Conservation (phyloP, 148 eudicot species). For the Cornus florida region DNA sequence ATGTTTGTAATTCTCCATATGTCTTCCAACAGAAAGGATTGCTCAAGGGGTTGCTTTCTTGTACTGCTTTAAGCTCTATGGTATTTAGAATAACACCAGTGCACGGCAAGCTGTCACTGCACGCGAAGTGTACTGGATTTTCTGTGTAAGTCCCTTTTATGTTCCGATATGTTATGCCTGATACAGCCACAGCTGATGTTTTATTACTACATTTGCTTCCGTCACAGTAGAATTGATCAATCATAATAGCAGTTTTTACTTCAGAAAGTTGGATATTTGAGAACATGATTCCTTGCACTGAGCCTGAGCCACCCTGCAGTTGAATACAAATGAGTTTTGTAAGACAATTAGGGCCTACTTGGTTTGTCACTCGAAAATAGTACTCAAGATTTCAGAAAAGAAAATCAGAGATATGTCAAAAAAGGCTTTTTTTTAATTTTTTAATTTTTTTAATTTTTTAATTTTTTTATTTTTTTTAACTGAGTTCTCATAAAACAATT, state of each 20-base stretch:
- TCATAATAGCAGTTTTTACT: slow-evolving; percentile 25
- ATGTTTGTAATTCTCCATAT: neutral
- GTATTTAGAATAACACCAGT: slow-evolving; percentile 13
- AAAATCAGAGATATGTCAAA: no score
- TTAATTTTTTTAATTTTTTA: no score
- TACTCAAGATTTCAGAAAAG: no score
- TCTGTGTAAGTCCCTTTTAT: slow-evolving; percentile 30
- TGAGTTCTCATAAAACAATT: no score
- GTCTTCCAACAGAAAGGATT: neutral
- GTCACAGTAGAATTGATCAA: slow-evolving; percentile 34
- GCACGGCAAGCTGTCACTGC: slow-evolving; percentile 28
- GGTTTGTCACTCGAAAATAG: no score
- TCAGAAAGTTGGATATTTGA: slow-evolving; percentile 33
- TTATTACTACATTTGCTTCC: slow-evolving; percentile 17
- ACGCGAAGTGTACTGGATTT: slow-evolving; percentile 28
- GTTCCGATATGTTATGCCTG: slow-evolving; percentile 25
- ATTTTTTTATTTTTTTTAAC: no score
- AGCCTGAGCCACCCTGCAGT: slow-evolving; percentile 37
- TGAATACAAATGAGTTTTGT: no score
- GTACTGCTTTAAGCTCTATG: slow-evolving; percentile 16
- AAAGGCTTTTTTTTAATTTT: no score
- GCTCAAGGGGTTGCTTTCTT: slow-evolving; percentile 13
- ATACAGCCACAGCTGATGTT: slow-evolving; percentile 31
- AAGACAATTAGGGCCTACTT: neutral
- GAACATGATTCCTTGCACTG: slow-evolving; percentile 30